Evolutionary conservation across 2,329 filamentous ascomycete species (phyloP), one percentile per base, ranked within the genome.

Genomic region (Phaeosphaeriaceae sp.): DNA sequence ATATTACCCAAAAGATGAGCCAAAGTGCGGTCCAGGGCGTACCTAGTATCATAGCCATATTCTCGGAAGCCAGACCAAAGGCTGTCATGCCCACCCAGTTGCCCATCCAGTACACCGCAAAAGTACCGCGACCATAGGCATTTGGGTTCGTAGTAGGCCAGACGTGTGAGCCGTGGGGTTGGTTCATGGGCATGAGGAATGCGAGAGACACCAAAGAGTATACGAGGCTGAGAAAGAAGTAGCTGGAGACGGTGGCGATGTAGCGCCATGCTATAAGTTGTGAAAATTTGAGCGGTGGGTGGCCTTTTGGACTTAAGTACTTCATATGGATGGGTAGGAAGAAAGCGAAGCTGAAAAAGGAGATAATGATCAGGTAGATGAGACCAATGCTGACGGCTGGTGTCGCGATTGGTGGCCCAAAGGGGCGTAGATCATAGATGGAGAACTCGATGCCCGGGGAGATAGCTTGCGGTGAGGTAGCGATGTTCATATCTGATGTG

Each of bases 1-100:
- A 80, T 46, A 87, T 84, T 36, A 87, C 82, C 84, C 83, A 87
- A 59, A 86, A 87, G 46, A 87, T 86, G 2, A 88, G 71, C 80
- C 85, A 88, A 0, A 87, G 69, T 0, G 82, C 78, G 6, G 76
- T 80, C 83, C 83, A 87, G 0, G 83, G 85, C 52, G 82, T 77
- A 0, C 83, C 84, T 2, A 87, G 71, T 3, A 87, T 60, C 81
- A 86, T 87, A 0, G 82, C 82, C 50, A 85, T 81, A 58, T 87
- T 87, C 71, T 87, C 84, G 60, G 82, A 86, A 0, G 85, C 83
- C 2, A 88, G 71, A 0, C 84, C 85, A 4, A 87, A 68, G 0
- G 83, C 84, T 6, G 74, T 75, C 85, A 88, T 87, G 3, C 84
- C 84, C 0, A 82, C 67, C 68, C 78, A 86, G 48, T 86, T 85